Evolutionary conservation across 2,329 filamentous ascomycete species (phyloP), one percentile per base, ranked within the genome.

Genomic region (Aspergillus ochraceus): DNA sequence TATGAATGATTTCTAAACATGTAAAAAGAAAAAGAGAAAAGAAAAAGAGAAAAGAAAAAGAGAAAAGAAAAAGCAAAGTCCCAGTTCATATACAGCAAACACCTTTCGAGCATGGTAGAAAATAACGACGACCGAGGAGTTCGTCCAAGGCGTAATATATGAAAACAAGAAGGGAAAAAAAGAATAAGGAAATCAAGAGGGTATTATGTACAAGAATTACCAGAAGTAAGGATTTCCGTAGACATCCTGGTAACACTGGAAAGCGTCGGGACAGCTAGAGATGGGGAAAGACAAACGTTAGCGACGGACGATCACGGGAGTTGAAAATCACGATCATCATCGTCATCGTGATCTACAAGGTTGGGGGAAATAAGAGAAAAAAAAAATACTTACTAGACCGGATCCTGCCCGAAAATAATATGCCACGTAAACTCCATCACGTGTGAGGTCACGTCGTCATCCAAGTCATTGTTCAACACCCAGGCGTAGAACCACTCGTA

Each of bases 181-280:
- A 59, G 30, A 39, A 54, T n/a, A 55, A 55, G 30, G 10, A 51
- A 57, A 55, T 52, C 22, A 55, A 55, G 39, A 54, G 55, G 64
- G 60, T 60, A 62, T 64, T 66, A 64, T 63, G 55, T 60, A 63
- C 59, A 61, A 64, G 39, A 62, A 64, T 60, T 59, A 68, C 65
- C 64, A 67, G 60, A 66, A 66, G 50, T 63, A 66, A 19, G 62
- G 58, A 26, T 60, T 64, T 2, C 86, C 86, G 64, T 85, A 89
- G 30, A 84, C 79, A 32, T 86, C 81, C 72, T 86, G 88, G 71
- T 88, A 88, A 69, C 86, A 89, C 12, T 83, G 80, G 50, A 78
- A 73, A 3, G 83, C 82, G 22, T 78, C 75, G 1, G 87, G 87
- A 66, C 86, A 89, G 63, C 86, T 81, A 2, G 84, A 46, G 24